Percentiles rank a stretch among this genome's conserved stretches.
These are phyloP conservation scores for Pestalotiopsis sp. DNA, from an alignment of 2,329 filamentous ascomycete genomes.

Conservation along the genomic window DNA sequence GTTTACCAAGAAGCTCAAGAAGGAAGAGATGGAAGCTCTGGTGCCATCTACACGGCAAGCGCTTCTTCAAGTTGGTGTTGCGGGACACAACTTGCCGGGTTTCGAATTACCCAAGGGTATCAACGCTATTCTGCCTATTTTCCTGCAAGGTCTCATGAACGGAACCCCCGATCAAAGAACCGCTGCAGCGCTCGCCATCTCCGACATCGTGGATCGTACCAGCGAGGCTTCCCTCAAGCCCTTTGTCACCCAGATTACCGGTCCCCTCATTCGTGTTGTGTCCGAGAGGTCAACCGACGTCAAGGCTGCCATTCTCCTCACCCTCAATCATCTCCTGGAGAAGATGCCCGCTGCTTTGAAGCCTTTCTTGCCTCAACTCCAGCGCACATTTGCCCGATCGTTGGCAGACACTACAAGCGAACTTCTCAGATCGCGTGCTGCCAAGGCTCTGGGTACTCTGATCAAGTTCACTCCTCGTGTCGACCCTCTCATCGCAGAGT, in stretches of 20 bases:
- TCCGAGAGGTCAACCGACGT: constrained; percentile 96
- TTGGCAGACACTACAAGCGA: constrained; percentile 93
- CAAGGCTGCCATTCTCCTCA: constrained; percentile 90
- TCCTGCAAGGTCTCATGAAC: constrained; percentile 97
- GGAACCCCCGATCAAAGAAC: constrained; percentile 90
- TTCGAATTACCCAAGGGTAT: constrained; percentile 96
- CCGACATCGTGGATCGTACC: constrained; percentile 92
- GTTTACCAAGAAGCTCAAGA: constrained; percentile 86
- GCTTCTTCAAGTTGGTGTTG: constrained; percentile 83
- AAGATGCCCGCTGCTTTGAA: constrained; percentile 96
- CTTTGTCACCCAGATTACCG: constrained; percentile 96
- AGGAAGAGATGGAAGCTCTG: constrained; percentile 97
- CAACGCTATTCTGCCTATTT: constrained; percentile 93
- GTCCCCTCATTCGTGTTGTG: constrained; percentile 94
- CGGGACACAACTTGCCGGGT: constrained; percentile 81
- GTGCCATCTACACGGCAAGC: constrained; percentile 85
- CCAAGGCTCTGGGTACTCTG: constrained; percentile 89
- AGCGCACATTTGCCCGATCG: constrained; percentile 95
- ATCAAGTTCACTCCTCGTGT: constrained; percentile 96
- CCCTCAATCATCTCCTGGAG: constrained; percentile 90
- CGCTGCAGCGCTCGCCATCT: constrained; percentile 89
- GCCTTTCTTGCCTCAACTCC: constrained; percentile 94
- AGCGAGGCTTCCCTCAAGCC: constrained; percentile 86
- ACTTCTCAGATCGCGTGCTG: constrained; percentile 80
- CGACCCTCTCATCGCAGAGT: constrained; percentile 87